Conservation (phyloP, 805 yeast genomes). For the Wickerhamia fluorescens region DNA sequence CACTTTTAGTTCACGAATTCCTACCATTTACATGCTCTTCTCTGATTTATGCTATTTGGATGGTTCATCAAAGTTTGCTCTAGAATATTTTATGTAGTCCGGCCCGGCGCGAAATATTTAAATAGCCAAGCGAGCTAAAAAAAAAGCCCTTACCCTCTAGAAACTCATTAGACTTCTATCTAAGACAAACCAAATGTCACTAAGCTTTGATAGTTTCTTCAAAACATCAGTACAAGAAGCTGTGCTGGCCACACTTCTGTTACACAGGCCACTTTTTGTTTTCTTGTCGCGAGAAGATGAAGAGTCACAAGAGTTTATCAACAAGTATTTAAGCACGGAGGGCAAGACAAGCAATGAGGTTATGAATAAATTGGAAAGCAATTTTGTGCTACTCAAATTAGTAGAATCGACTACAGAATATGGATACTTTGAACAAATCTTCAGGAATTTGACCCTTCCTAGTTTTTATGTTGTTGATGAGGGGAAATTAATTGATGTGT, state of each 20-base stretch:
- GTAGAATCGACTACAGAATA: constrained; percentile 13
- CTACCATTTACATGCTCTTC: no score
- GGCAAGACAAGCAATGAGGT: constrained; percentile 2
- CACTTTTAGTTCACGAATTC: no score
- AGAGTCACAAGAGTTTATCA: constrained; percentile 9
- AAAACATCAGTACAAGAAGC: constrained; percentile 17
- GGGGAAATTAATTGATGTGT: constrained; percentile 39
- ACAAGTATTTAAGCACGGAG: constrained; percentile 6
- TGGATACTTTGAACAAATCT: constrained; percentile 44
- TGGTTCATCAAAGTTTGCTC: no score
- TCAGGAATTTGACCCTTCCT: constrained; percentile 46
- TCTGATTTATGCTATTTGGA: no score
- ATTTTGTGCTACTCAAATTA: constrained; percentile 14
- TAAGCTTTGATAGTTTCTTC: no score
- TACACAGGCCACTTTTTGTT: constrained; percentile 18
- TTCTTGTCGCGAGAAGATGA: constrained; percentile 11
- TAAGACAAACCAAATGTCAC: no score
- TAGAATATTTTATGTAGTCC: no score
- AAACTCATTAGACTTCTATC: no score
- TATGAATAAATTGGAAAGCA: background rate
- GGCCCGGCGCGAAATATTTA: no score
- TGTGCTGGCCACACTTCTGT: constrained; percentile 12
- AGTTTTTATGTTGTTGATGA: constrained; percentile 48
- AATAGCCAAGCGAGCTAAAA: no score
- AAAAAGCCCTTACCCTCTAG: no score